Evolutionary conservation across 129 eudicot genomes (phyloP).

Genomic region (sunflower (Helianthus annuus)): HanXRQr2.0-SUNRISE NC_035434.2:170520429-170520928

Average conservation of each 20-base stretch:
- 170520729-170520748: constrained; percentile 53
- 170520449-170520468: background rate
- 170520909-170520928: constrained; percentile 35
- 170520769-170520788: constrained; percentile 61
- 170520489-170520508: background rate
- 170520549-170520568: too few relatives aligned
- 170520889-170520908: constrained; percentile 58
- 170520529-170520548: too few relatives aligned
- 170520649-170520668: too few relatives aligned
- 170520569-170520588: too few relatives aligned
- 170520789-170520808: constrained; percentile 50
- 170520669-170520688: background rate
- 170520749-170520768: constrained; percentile 62
- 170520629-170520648: too few relatives aligned
- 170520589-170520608: too few relatives aligned
- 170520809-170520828: constrained; percentile 68
- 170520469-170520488: background rate
- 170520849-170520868: constrained; percentile 61
- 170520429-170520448: background rate
- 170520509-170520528: too few relatives aligned
- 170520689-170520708: constrained; percentile 38
- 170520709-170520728: constrained; percentile 84
- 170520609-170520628: too few relatives aligned
- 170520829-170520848: constrained; percentile 73
- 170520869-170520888: constrained; percentile 55